Conservation (phyloP, 1,284 basidiomycete species). For the Tilletia indica region DNA sequence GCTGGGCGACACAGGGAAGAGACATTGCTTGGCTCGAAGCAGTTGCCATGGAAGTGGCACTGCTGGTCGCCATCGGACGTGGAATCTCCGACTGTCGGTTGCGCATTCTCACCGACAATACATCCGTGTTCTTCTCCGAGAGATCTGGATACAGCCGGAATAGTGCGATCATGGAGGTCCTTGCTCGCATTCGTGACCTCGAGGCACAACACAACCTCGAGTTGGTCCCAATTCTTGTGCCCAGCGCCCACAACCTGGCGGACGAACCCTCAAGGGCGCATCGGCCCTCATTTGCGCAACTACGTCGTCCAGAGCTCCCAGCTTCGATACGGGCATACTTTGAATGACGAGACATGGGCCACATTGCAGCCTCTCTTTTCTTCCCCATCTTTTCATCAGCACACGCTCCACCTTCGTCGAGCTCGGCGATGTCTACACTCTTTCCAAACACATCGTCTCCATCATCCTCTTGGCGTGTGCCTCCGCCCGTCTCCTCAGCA, state of each 20-base stretch:
- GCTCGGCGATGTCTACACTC: no score
- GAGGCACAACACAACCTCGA: not conserved
- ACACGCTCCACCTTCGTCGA: no score
- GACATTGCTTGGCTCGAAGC: conserved; percentile 1
- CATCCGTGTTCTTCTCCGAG: not conserved
- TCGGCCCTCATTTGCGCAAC: not conserved
- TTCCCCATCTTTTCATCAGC: no score
- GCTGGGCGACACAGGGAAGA: not conserved
- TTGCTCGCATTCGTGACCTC: not conserved
- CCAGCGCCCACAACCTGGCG: not conserved
- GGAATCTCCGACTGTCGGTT: not conserved
- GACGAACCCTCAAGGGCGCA: not conserved
- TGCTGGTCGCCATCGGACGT: not conserved
- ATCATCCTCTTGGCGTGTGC: no score
- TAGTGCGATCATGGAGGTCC: not conserved
- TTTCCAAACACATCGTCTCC: no score
- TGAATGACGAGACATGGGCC: not conserved
- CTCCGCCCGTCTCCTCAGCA: no score
- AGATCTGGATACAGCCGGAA: not conserved
- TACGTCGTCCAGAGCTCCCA: not conserved
- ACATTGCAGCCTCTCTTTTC: no score
- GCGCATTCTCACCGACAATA: not conserved
- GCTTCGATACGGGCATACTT: not conserved
- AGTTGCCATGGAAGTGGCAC: not conserved
- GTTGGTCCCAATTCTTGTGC: not conserved